Evolutionary conservation across 352 stramenopile species (phyloP).

Genomic region (Globisporangium alternatum): DNA sequence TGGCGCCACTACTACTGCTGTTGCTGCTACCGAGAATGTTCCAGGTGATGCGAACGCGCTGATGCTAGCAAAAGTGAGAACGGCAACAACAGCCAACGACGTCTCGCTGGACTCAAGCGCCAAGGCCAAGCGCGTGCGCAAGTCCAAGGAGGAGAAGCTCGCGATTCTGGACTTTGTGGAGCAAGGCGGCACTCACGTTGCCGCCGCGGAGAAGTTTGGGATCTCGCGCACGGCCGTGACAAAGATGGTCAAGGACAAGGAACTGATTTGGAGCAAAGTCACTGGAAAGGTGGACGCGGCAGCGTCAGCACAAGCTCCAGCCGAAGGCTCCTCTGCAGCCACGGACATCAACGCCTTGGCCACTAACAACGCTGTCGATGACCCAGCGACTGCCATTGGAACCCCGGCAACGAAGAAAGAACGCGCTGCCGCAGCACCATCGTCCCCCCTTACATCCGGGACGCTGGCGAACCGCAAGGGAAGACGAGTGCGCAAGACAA

Average conservation of each 20-base stretch:
- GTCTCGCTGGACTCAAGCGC: slow-evolving; percentile 4
- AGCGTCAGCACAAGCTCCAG: not conserved
- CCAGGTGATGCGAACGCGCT: not conserved
- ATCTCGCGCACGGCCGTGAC: slow-evolving; percentile 53
- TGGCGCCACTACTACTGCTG: not conserved
- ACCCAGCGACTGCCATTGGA: not conserved
- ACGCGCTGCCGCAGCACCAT: not conserved
- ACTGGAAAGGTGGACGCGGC: not conserved
- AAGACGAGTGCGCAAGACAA: slow-evolving; percentile 73
- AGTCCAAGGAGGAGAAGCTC: slow-evolving; percentile 49
- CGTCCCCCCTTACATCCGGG: not conserved
- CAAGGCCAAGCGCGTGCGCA: slow-evolving; percentile 40
- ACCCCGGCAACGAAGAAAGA: not conserved
- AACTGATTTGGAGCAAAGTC: slow-evolving; percentile 26
- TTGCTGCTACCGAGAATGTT: not conserved
- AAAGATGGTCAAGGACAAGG: slow-evolving; percentile 61
- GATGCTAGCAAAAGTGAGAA: not conserved
- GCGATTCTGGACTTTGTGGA: slow-evolving; percentile 55
- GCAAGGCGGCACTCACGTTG: slow-evolving; percentile 39
- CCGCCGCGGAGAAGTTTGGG: slow-evolving; percentile 53
- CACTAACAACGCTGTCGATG: not conserved
- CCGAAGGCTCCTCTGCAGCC: not conserved
- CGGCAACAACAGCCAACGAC: not conserved
- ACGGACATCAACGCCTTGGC: not conserved
- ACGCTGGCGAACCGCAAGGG: slow-evolving; percentile 29